phyloP scores from a whole-genome alignment of 108 stramenopile genomes.

The Cyclotella baltica region DNA sequence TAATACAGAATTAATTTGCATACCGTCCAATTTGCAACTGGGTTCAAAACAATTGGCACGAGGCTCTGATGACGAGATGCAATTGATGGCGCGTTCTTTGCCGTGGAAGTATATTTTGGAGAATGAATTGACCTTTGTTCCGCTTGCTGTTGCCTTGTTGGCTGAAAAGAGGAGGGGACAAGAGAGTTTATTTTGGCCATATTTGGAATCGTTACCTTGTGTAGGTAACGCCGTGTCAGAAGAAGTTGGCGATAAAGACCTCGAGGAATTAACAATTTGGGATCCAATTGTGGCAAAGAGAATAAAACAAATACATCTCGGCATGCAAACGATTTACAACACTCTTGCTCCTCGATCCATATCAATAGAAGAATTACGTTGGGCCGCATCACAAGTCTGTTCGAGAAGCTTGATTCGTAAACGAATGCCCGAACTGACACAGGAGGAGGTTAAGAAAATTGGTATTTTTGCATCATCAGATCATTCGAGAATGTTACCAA shows the following conservation, averaged over 20 bases:
- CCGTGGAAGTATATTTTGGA: slow-evolving; percentile 8
- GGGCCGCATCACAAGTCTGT: slow-evolving; percentile 4
- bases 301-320: not conserved
- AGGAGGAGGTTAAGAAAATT: not conserved
- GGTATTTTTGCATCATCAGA: slow-evolving; percentile 1
- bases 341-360: slow-evolving; percentile 1
- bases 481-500: slow-evolving; percentile 18
- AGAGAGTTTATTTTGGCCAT: not conserved
- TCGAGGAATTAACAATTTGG: not conserved
- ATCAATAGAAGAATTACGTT: slow-evolving; percentile 11
- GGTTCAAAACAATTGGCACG: slow-evolving; percentile 3
- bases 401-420: slow-evolving; percentile 3
- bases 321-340: not conserved
- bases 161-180: not conserved
- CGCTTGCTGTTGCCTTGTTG: slow-evolving; percentile 2
- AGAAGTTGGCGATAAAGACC: not conserved
- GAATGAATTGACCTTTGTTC: slow-evolving; percentile 12
- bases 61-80: slow-evolving; percentile 7
- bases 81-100: not conserved
- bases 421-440: not conserved
- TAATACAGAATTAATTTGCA: slow-evolving; percentile 8
- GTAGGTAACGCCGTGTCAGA: not conserved
- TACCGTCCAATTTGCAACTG: slow-evolving; percentile 11
- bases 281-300: not conserved
- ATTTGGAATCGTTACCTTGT: slow-evolving; percentile 8